These are phyloP conservation scores for Sugiyamaella neomexicana DNA, from an alignment of 1,139 yeast genomes.

Conservation along the genomic window DNA sequence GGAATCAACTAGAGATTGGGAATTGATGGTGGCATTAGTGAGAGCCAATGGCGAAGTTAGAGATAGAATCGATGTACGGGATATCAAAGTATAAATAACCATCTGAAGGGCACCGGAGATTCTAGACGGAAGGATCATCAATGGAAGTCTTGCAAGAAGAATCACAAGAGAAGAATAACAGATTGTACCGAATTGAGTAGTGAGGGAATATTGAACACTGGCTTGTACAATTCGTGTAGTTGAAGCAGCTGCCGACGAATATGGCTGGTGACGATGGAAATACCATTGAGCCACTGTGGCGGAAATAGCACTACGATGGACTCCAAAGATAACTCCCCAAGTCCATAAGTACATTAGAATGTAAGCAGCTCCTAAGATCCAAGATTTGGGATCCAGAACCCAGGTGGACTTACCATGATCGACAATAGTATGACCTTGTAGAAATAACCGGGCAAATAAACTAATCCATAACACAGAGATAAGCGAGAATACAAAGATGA, in stretches of 20 bases:
- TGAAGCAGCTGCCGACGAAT: constrained; percentile 30
- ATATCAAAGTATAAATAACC: constrained; percentile 33
- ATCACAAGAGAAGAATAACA: constrained; percentile 40
- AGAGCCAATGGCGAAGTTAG: constrained; percentile 43
- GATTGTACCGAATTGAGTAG: constrained; percentile 43
- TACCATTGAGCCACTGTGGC: constrained; percentile 46
- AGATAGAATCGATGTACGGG: constrained; percentile 36
- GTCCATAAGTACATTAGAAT: constrained; percentile 46
- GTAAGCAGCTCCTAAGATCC: constrained; percentile 42
- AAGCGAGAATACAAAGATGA: constrained; percentile 34
- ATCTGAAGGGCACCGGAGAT: constrained; percentile 33
- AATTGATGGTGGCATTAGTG: constrained; percentile 41
- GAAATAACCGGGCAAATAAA: constrained; percentile 42
- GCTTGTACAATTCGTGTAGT: constrained; percentile 29
- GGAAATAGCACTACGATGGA: constrained; percentile 41
- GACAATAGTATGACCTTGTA: constrained; percentile 38
- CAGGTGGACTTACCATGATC: constrained; percentile 34
- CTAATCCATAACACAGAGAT: constrained; percentile 43
- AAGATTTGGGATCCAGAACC: constrained; percentile 39
- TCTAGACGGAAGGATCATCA: constrained; percentile 41
- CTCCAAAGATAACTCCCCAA: constrained; percentile 44
- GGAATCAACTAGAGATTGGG: constrained; percentile 38
- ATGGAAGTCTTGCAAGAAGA: constrained; percentile 41
- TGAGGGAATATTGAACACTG: constrained; percentile 35
- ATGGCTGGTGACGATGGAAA: constrained; percentile 36